Base-by-base conservation (phyloP, 495 filamentous ascomycete species). In the Penicillium alfredii region DNA sequence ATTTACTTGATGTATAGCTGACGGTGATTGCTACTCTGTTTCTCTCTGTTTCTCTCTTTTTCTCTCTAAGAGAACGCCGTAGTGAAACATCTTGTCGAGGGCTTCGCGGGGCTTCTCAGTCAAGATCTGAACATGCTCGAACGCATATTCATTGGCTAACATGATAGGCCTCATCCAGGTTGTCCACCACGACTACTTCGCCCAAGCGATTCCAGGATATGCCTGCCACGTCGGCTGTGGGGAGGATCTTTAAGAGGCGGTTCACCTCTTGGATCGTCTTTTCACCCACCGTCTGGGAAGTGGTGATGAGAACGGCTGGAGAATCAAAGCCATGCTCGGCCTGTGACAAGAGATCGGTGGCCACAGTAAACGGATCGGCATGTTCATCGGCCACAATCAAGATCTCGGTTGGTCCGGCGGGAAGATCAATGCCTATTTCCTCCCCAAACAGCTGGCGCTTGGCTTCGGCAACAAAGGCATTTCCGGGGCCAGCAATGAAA, bases 101-200 rank as follows among this genome's bases (percentile, higher is more conserved):
- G 72, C 72, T 15, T 69, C 64, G 3, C 72, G 47, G 1, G 72
- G 72, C 1, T 60, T 45, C 33, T 49, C 34, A 1, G 72, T 77
- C 13, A 75, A 45, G 30, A 77, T 73, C 45, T 74, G 69, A 2
- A 75, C 73, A 43, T 77, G 73, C 44, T 75, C 73, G 37, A 51
- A 63, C 4, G 71, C 69, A 39, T 71, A 73, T 35, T 65, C 59
- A 32, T 74, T 70, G 1, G 72, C 72, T 2, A 74, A 37, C n/a
- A 50, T 49, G 41, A n/a, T 63, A 76, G 3, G 70, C 72, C 38
- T 72, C 67, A 10, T 68, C 63, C 23, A 73, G 22, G 23, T 30
- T 44, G 2, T 62, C 51, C 8, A 71, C 69, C 4, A 74, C 48
- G 8, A 63, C 46, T 0, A 72, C 68, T 46, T 77, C 71, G 2